Conservation (phyloP, 208 protist genomes). For the Leptomonas seymouri region DNA sequence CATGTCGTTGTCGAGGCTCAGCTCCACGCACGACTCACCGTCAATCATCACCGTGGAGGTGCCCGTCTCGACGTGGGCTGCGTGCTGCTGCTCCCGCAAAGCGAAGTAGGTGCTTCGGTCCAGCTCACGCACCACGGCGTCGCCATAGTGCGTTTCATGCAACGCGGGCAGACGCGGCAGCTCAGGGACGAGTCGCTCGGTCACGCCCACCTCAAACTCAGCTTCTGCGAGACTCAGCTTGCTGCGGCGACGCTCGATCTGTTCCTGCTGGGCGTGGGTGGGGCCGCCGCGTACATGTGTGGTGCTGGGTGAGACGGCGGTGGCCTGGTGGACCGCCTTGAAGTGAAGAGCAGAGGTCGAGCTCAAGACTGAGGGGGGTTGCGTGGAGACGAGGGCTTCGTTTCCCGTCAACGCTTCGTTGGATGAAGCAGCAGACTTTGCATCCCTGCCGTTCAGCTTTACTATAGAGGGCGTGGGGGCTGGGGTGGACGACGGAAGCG, state of each 20-base stretch:
- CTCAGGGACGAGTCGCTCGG: constrained; percentile 79
- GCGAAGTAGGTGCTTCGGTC: constrained; percentile 63
- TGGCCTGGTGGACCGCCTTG: constrained; percentile 21
- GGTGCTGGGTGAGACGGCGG: background rate
- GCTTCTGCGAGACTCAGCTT: constrained; percentile 62
- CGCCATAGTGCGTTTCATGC: constrained; percentile 87
- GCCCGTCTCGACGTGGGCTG: background rate
- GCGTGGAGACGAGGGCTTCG: background rate
- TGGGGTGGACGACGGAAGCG: background rate
- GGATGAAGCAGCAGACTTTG: background rate
- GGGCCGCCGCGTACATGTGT: background rate
- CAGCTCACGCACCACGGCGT: constrained; percentile 76
- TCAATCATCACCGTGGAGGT: constrained; percentile 18
- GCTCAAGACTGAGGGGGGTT: constrained; percentile 4
- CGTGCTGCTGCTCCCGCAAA: background rate
- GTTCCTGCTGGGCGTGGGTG: constrained; percentile 29
- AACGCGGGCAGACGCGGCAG: constrained; percentile 68
- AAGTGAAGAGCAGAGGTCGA: constrained; percentile 18
- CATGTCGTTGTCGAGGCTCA: constrained; percentile 27
- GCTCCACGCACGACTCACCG: constrained; percentile 13
- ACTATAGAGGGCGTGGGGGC: background rate
- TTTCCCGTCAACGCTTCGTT: background rate
- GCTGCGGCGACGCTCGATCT: constrained; percentile 78
- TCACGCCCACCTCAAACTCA: constrained; percentile 80
- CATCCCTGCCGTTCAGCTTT: background rate